These are phyloP conservation scores for Termitomyces sp. DNA, from an alignment of 768 basidiomycete species.

Conservation along the genomic window DNA sequence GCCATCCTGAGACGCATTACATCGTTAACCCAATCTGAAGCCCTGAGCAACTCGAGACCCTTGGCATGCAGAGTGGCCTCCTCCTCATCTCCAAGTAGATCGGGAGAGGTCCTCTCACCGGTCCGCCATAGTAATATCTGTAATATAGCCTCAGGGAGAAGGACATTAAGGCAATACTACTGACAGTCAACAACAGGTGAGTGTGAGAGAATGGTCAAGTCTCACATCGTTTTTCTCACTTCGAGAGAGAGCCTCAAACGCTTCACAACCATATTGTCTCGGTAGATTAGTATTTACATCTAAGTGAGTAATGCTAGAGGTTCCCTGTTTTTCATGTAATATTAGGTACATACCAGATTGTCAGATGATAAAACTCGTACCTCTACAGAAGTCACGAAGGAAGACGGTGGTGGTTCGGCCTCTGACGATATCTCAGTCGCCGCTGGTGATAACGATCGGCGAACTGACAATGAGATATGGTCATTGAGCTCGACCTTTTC, in stretches of 20 bases:
- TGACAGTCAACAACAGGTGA: background rate
- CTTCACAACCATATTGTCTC: conserved; percentile 31
- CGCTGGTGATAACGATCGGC: conserved; percentile 17
- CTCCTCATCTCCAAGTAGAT: conserved; percentile 45
- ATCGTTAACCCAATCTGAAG: conserved; percentile 70
- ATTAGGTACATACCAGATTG: background rate
- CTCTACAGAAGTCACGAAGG: conserved; percentile 9
- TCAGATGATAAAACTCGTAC: background rate
- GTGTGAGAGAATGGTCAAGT: background rate
- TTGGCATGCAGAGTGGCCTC: conserved; percentile 51
- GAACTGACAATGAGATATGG: background rate
- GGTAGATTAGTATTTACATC: conserved; percentile 3
- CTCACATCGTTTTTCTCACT: conserved; percentile 52
- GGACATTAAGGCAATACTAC: conserved; percentile 69
- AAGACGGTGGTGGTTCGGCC: conserved; percentile 20
- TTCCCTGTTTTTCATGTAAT: conserved; percentile 1
- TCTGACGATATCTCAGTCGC: conserved; percentile 15
- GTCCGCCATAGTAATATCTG: conserved; percentile 74
- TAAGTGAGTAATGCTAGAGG: background rate
- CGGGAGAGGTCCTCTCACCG: conserved; percentile 47
- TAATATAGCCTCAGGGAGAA: conserved; percentile 65
- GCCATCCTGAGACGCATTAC: conserved; percentile 38
- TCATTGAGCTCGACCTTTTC: background rate
- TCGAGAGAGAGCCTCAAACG: conserved; percentile 37
- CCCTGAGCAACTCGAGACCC: conserved; percentile 40